Base-by-base conservation (phyloP, 2,329 filamentous ascomycete species). In the Gnomoniopsis sp. region DNA sequence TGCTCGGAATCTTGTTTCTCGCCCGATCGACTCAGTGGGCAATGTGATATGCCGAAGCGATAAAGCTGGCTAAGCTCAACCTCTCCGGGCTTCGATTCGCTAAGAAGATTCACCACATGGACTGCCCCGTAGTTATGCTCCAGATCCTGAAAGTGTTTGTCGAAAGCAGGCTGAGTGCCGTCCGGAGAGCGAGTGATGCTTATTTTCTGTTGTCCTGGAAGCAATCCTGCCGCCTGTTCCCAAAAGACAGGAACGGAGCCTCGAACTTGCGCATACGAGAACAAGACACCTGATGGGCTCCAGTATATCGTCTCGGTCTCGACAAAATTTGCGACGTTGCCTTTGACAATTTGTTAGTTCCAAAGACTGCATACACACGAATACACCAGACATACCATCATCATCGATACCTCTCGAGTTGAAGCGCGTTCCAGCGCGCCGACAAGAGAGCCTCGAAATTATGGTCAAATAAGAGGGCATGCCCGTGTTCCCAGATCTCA, bases 241-340 rank as follows among this genome's bases (percentile, higher is more conserved):
- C 95, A 99, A 72, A 99, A 99, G 2, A 98, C 82, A 1, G 95
- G 95, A 8, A 99, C 91, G 7, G 93, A 97, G 41, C 95, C 95
- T 66, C 95, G 85, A 26, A 96, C 85, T 73, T 99, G 95, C 2
- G 88, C 91, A 72, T 97, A 99, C 0, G 95, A 98, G 71, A 98
- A 98, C 57, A 91, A 86, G 7, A 91, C 77, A 3, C 85, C 84
- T 1, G 86, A 84, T 1, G 90, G 89, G 65, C 88, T 88, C 88
- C 90, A 96, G 69, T 96, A 93, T 44, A 93, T 86, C 0, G 92
- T 96, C 74, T 99, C 95, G 0, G 92, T 95, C 74, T 99, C 95
- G n/a, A 98, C 95, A 73, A 96, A 99, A 72, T 99, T 99, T 61
- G 95, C 93, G 30, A 98, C 95, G 67, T 98, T 91, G 15, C 95